Evolutionary conservation across 1,284 basidiomycete species (phyloP).

Genomic region (Hemileia vastatrix): DNA sequence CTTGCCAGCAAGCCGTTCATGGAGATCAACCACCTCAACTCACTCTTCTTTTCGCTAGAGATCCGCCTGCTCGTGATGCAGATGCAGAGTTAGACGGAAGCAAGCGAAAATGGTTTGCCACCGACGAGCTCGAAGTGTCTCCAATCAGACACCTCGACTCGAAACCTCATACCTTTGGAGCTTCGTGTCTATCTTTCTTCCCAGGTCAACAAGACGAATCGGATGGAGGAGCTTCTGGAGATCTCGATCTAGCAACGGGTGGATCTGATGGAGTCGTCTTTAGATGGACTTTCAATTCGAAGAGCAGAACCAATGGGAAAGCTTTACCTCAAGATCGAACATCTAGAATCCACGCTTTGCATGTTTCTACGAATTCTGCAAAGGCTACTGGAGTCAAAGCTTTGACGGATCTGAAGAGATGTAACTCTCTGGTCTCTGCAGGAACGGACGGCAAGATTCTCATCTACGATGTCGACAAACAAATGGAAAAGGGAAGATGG

Average conservation of each 20-base stretch:
- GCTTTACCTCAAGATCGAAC: background rate
- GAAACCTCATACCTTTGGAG: background rate
- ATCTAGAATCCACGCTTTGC: background rate
- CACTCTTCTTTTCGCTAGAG: background rate
- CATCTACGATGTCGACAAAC: background rate
- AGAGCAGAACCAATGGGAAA: background rate
- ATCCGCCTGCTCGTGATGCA: background rate
- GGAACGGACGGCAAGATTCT: background rate
- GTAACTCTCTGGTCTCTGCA: background rate
- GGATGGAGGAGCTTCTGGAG: background rate
- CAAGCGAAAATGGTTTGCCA: background rate
- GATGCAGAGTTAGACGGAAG: background rate
- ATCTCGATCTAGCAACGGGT: background rate
- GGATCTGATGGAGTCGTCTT: background rate
- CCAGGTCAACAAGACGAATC: background rate
- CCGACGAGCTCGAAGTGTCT: background rate
- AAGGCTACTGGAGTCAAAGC: background rate
- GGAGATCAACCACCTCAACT: background rate
- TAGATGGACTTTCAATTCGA: background rate
- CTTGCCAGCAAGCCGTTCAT: background rate
- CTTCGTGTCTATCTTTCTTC: background rate
- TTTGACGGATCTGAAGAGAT: background rate
- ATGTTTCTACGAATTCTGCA: background rate
- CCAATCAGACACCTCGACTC: background rate
- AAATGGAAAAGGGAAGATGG: background rate